Evolutionary conservation across 106 monocot genomes (phyloP).

Genomic region (Platanthera guangdongensis): DNA sequence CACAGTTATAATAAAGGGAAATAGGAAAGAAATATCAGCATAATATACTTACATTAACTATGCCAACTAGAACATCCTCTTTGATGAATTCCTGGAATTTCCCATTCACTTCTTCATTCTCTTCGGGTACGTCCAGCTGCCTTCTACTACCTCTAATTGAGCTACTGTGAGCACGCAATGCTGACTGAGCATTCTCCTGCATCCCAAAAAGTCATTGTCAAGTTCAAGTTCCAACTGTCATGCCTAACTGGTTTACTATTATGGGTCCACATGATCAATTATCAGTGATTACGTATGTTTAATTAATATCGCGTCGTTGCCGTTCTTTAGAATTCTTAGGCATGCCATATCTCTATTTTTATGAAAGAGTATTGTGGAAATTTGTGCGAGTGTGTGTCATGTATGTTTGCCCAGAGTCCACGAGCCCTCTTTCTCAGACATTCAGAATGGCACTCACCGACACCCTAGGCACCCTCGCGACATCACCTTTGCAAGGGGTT

Average conservation of each 20-base stretch:
- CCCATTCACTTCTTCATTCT: constrained; percentile 28
- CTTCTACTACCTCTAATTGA: constrained; percentile 47
- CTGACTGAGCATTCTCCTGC: constrained; percentile 87
- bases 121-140: constrained; percentile 35
- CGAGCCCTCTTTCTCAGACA: too few relatives aligned
- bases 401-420: too few relatives aligned
- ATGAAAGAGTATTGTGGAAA: too few relatives aligned
- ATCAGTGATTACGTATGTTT: too few relatives aligned
- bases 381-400: too few relatives aligned
- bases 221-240: not conserved
- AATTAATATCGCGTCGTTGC: too few relatives aligned
- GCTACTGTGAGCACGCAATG: constrained; percentile 90
- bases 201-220: constrained; percentile 9
- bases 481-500: too few relatives aligned
- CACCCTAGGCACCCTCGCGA: too few relatives aligned
- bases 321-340: too few relatives aligned
- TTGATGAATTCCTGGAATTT: constrained; percentile 75
- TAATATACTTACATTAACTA: constrained; percentile 49
- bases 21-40: not conserved
- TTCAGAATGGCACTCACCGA: too few relatives aligned
- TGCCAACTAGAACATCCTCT: constrained; percentile 79
- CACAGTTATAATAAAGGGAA: constrained; percentile 11
- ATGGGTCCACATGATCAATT: too few relatives aligned
- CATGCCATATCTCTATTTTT: too few relatives aligned
- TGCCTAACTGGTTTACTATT: not conserved